These are phyloP conservation scores for Trichoderma sp. DNA, from an alignment of 2,329 filamentous ascomycete species.

Conservation along the genomic window DNA sequence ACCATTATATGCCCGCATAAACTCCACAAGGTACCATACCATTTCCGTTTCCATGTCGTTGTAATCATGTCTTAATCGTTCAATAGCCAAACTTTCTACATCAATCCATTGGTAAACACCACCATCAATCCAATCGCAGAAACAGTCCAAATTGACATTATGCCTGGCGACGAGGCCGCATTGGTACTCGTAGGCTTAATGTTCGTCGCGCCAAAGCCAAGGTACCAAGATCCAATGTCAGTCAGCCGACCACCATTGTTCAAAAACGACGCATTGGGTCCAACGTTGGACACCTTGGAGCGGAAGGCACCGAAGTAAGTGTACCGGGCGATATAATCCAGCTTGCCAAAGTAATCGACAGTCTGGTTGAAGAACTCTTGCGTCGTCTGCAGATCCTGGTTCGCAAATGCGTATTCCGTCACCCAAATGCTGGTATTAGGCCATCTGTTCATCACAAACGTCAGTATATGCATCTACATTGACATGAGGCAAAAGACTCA, in stretches of 20 bases:
- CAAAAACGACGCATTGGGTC: conserved; percentile 69
- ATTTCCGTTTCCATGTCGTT: not conserved
- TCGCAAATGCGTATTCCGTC: conserved; percentile 69
- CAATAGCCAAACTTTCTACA: not conserved
- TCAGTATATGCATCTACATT: not conserved
- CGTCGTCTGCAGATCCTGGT: conserved; percentile 55
- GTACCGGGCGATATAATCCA: conserved; percentile 61
- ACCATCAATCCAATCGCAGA: conserved; percentile 7
- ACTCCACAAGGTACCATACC: not conserved
- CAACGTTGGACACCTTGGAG: conserved; percentile 67
- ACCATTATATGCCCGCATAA: not conserved
- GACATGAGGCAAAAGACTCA: conserved; percentile 26
- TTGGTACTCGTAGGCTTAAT: conserved; percentile 36
- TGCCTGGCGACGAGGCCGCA: not conserved
- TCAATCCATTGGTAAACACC: not conserved
- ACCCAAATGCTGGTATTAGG: conserved; percentile 68
- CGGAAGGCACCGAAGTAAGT: conserved; percentile 76
- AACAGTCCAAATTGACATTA: not conserved
- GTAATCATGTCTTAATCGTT: not conserved
- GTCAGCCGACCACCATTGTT: conserved; percentile 67
- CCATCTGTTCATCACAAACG: conserved; percentile 42
- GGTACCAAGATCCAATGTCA: conserved; percentile 74
- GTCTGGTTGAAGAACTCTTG: conserved; percentile 68
- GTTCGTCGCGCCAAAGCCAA: conserved; percentile 55
- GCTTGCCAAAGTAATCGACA: conserved; percentile 61